Evolutionary conservation across 495 filamentous ascomycete genomes (phyloP).

Genomic region (Aspergillus biplanus): DNA sequence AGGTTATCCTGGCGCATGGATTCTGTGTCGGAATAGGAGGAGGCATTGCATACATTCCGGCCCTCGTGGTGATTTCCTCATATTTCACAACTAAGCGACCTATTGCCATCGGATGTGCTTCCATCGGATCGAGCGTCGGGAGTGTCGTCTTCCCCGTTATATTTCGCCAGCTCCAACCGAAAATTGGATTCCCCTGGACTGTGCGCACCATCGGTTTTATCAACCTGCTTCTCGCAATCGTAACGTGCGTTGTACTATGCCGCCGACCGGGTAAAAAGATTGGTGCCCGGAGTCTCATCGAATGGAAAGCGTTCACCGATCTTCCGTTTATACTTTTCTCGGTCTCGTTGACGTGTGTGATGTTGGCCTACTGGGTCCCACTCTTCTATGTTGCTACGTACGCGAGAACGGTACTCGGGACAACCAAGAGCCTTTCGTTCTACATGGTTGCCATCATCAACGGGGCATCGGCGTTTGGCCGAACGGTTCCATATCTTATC

Average conservation of each 20-base stretch:
- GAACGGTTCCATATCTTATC: constrained; percentile 45
- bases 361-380: constrained; percentile 44
- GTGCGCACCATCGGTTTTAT: constrained; percentile 58
- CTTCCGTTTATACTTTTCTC: constrained; percentile 39
- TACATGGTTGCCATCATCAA: constrained; percentile 55
- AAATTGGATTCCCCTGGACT: constrained; percentile 57
- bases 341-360: constrained; percentile 36
- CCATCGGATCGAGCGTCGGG: constrained; percentile 47
- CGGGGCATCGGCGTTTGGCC: constrained; percentile 48
- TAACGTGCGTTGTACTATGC: constrained; percentile 44
- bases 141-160: constrained; percentile 59
- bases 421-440: constrained; percentile 34
- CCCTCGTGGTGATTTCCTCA: constrained; percentile 43
- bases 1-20: constrained; percentile 43
- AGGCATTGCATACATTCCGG: constrained; percentile 45
- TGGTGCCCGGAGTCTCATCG: constrained; percentile 33
- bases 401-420: constrained; percentile 24
- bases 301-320: constrained; percentile 40
- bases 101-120: constrained; percentile 50
- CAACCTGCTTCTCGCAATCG: constrained; percentile 42
- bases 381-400: constrained; percentile 47
- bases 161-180: constrained; percentile 50
- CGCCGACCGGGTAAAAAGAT: constrained; percentile 26
- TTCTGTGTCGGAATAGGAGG: constrained; percentile 47
- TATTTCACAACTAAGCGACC: constrained; percentile 47